Evolutionary conservation across 78 protist genomes (phyloP).

Genomic region (Dictyostelium purpureum): DNA sequence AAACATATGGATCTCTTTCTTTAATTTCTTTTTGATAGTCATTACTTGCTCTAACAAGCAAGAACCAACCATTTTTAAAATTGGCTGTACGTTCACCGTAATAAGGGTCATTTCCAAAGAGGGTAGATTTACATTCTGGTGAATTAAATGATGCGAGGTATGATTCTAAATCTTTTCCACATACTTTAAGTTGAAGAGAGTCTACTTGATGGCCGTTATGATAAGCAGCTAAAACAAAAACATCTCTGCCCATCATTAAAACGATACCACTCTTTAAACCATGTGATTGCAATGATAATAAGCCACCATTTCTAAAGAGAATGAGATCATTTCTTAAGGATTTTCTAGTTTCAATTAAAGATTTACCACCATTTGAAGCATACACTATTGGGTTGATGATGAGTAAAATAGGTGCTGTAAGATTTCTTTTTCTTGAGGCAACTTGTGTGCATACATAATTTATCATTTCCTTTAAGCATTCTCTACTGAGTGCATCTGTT

Average conservation of each 20-base stretch:
- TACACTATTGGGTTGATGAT: background rate
- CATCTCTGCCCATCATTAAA: background rate
- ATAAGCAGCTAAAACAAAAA: background rate
- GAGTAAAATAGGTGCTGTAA: background rate
- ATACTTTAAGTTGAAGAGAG: background rate
- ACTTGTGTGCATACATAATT: background rate
- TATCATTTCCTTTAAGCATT: background rate
- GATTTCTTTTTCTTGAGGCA: background rate
- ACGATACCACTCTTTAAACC: constrained; percentile 40
- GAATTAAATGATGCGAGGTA: background rate
- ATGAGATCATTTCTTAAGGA: background rate
- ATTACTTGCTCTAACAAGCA: background rate
- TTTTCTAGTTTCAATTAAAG: background rate
- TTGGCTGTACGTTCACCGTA: background rate
- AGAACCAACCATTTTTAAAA: background rate
- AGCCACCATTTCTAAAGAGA: constrained; percentile 1
- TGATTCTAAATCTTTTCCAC: background rate
- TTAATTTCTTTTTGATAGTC: background rate
- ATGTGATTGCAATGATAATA: constrained; percentile 11
- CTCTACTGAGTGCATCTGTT: background rate
- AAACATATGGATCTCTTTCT: background rate
- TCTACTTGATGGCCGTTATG: background rate
- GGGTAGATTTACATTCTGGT: background rate
- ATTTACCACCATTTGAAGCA: background rate
- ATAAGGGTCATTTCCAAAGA: no score